Evolutionary conservation across 768 basidiomycete species (phyloP).

Genomic region (Tricholoma furcatifolium): DNA sequence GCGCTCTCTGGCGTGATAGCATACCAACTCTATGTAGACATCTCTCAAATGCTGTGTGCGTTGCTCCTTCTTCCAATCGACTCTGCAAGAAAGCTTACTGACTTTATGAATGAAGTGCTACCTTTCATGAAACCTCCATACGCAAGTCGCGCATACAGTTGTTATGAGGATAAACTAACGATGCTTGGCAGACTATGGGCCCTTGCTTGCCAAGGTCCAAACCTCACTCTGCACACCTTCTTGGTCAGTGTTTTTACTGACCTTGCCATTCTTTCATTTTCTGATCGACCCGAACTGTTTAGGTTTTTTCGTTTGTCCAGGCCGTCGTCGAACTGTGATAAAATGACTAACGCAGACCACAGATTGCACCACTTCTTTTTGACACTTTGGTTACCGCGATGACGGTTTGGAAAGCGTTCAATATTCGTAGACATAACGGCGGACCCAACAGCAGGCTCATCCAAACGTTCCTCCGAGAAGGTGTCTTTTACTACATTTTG

Average conservation of each 20-base stretch:
- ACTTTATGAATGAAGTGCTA: conserved; percentile 42
- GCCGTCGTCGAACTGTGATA: not conserved
- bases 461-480: conserved; percentile 83
- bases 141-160: conserved; percentile 28
- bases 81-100: not conserved
- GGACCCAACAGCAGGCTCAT: conserved; percentile 77
- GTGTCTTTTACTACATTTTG: conserved; percentile 81
- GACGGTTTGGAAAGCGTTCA: conserved; percentile 78
- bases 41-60: conserved; percentile 73
- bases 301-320: conserved; percentile 58
- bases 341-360: conserved; percentile 14
- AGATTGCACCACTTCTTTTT: conserved; percentile 82
- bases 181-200: conserved; percentile 42
- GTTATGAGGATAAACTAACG: not conserved
- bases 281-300: not conserved
- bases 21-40: conserved; percentile 80
- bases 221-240: conserved; percentile 79
- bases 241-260: conserved; percentile 47
- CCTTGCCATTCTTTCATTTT: not conserved
- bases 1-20: conserved; percentile 73
- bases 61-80: not conserved
- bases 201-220: conserved; percentile 83
- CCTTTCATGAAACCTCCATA: conserved; percentile 64
- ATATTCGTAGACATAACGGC: conserved; percentile 72
- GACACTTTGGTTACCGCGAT: conserved; percentile 80